A percentile compares a stretch with the other conserved stretches of the same genome.
Evolutionary conservation across 1,284 basidiomycete genomes (phyloP).

Genomic region (Puccinia sorghi): DNA sequence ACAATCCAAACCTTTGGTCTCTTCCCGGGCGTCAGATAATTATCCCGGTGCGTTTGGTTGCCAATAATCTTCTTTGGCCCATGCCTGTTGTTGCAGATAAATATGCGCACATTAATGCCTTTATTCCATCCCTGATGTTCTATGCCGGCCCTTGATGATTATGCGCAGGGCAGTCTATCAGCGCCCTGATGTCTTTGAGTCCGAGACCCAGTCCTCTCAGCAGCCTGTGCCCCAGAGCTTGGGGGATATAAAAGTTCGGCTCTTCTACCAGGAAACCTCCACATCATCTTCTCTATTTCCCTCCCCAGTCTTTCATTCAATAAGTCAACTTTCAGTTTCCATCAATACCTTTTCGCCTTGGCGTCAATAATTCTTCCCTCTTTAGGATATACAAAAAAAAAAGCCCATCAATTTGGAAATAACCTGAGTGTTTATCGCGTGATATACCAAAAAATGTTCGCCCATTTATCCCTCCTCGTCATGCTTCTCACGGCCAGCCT

Average conservation of each 20-base stretch:
- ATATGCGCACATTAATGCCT: no score
- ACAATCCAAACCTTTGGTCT: neutral
- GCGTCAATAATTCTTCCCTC: neutral
- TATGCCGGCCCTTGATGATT: neutral
- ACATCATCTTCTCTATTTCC: neutral
- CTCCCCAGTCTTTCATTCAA: slow-evolving; percentile 2
- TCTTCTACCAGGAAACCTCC: neutral
- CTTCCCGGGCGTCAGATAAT: neutral
- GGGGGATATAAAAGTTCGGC: neutral
- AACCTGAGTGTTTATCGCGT: neutral
- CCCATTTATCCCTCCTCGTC: slow-evolving; percentile 18
- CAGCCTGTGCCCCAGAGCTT: neutral
- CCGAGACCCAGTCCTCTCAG: neutral
- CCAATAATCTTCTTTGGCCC: no score
- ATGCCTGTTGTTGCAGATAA: neutral
- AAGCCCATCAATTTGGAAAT: neutral
- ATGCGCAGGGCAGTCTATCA: slow-evolving; percentile 13
- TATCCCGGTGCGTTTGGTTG: neutral
- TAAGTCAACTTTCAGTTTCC: neutral
- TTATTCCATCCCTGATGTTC: neutral
- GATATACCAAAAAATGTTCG: slow-evolving; percentile 17
- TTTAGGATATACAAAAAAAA: neutral
- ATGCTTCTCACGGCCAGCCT: slow-evolving; percentile 21
- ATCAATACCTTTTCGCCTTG: neutral
- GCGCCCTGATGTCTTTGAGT: neutral